Percentiles rank a stretch among this genome's conserved stretches.
Evolutionary conservation across 2,329 filamentous ascomycete species (phyloP).

Genomic region (Sphaerulina populicola): DNA sequence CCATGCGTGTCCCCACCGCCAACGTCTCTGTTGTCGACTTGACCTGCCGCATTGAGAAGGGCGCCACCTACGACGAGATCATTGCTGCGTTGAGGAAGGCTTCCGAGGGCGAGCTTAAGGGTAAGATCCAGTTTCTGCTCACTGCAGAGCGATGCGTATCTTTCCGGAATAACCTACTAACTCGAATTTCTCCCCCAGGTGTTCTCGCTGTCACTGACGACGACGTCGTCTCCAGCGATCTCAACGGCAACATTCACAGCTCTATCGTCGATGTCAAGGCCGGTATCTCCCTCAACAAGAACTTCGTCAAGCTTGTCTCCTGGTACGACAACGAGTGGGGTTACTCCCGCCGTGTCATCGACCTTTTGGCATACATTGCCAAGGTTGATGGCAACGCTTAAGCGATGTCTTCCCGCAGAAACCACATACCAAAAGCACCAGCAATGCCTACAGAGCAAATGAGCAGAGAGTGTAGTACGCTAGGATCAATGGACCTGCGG

Average conservation of each 20-base stretch:
- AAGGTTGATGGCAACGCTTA: constrained; percentile 34
- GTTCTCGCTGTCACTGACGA: constrained; percentile 95
- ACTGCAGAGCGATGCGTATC: not conserved
- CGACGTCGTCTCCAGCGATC: constrained; percentile 85
- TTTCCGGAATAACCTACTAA: not conserved
- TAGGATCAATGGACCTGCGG: not conserved
- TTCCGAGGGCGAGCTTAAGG: constrained; percentile 74
- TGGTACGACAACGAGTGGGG: constrained; percentile 94
- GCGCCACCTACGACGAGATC: constrained; percentile 80
- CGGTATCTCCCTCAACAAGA: constrained; percentile 94
- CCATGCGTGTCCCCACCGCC: constrained; percentile 96
- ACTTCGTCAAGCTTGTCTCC: constrained; percentile 96
- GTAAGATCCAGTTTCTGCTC: constrained; percentile 43
- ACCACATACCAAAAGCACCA: not conserved
- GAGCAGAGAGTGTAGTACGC: not conserved
- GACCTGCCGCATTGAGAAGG: constrained; percentile 89
- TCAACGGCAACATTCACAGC: constrained; percentile 86
- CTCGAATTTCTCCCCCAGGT: constrained; percentile 43
- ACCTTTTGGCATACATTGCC: constrained; percentile 40
- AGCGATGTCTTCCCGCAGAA: constrained; percentile 6
- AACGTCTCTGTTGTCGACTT: constrained; percentile 99
- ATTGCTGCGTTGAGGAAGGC: constrained; percentile 82
- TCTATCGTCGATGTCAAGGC: constrained; percentile 99
- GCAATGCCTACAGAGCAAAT: constrained; percentile 6
- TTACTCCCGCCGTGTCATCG: constrained; percentile 74